Conservation (phyloP, 2,329 filamentous ascomycete genomes). For the Spiromastix sp. region DNA sequence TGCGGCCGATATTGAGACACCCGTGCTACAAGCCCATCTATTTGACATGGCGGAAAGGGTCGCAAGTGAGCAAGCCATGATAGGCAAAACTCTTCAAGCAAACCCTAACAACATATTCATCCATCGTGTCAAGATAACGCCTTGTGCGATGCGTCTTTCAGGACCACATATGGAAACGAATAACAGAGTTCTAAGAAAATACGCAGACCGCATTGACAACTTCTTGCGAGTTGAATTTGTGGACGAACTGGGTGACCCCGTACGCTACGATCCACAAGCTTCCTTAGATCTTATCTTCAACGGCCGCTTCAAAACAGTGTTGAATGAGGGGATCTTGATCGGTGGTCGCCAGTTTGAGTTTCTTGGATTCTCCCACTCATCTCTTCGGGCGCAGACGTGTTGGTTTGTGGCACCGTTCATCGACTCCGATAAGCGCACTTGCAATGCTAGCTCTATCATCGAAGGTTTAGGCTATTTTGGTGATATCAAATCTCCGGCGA, state of each 20-base stretch:
- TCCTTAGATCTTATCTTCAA: slow-evolving; percentile 44
- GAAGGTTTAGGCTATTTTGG: slow-evolving; percentile 40
- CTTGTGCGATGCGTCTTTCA: slow-evolving; percentile 41
- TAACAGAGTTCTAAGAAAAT: slow-evolving; percentile 62
- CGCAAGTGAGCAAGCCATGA: not conserved
- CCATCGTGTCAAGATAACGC: slow-evolving; percentile 50
- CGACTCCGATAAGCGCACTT: slow-evolving; percentile 16
- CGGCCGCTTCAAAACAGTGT: slow-evolving; percentile 49
- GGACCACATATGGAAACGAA: slow-evolving; percentile 50
- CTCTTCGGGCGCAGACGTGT: slow-evolving; percentile 56
- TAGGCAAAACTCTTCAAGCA: not conserved
- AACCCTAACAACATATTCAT: slow-evolving; percentile 38
- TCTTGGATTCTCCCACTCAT: slow-evolving; percentile 71
- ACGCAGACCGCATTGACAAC: slow-evolving; percentile 46
- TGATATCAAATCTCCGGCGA: slow-evolving; percentile 43
- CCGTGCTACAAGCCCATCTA: slow-evolving; percentile 33
- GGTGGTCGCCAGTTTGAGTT: slow-evolving; percentile 55
- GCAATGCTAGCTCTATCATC: slow-evolving; percentile 33
- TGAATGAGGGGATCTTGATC: slow-evolving; percentile 51
- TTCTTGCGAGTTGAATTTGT: slow-evolving; percentile 63
- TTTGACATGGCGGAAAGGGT: slow-evolving; percentile 2
- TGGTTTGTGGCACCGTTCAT: slow-evolving; percentile 50
- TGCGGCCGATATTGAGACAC: slow-evolving; percentile 30
- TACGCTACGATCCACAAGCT: slow-evolving; percentile 46
- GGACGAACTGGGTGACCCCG: slow-evolving; percentile 59